Base-by-base conservation (phyloP, 352 stramenopile genomes). In the Phytophthora europaea region DNA sequence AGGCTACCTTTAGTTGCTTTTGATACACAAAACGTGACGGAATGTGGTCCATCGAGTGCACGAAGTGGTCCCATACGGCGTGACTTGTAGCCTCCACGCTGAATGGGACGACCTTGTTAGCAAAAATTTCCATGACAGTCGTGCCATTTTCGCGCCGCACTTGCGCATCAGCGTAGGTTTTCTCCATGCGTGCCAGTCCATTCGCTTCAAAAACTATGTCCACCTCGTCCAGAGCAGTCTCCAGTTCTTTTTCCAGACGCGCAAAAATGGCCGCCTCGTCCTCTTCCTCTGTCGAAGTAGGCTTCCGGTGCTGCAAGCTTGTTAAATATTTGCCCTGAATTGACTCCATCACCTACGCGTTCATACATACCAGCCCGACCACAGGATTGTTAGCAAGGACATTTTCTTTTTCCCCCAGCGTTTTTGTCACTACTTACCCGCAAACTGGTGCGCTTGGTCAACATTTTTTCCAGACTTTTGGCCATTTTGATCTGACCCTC, bases 41-140 rank as follows among this genome's bases (percentile, higher is more conserved):
- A n/a, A 87, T 82, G 31, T 83, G 79, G 58, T 88, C 80, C 79
- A 87, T 88, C 12, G 78, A 82, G 70, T 87, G 74, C 36, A 76
- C 73, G 56, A 88, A 90, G 64, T 90, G 83, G 15, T 83, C 70
- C 83, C 83, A 90, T 2, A 88, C 81, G 6, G 82, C 82, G 9
- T 76, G 56, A 3, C 70, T 72, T 9, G 79, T 87, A 23, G 76
- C 71, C 28, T 81, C 50, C 28, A 88, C 68, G 34, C 75, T 72
- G 38, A 89, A 89, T 20, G 82, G 82, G 62, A 89, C 79, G 33
- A 88, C 72, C 54, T 89, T 89, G 73, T 87, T 88, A 22, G 78
- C 82, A 18, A 84, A 87, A 56, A 88, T 87, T 63, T 87, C 82
- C 70, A 88, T 84, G 13, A 87, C 56, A 18, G 80, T 83, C 20